Conservation (phyloP, 805 yeast genomes). For the Vanderwaltozyma verrucispora region DNA sequence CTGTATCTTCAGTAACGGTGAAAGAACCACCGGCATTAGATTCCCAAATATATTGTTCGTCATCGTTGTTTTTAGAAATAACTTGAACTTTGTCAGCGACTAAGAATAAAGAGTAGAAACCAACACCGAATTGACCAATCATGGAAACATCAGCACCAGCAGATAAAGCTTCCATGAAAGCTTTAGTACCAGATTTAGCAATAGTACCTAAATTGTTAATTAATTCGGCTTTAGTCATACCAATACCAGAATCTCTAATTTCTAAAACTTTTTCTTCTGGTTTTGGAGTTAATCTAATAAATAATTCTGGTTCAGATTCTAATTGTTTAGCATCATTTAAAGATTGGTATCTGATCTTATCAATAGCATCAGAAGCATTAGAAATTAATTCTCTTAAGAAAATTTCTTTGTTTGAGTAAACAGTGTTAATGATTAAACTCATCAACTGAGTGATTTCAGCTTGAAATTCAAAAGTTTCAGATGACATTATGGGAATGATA, state of each 20-base stretch:
- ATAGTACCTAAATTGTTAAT: slow-evolving; percentile 99
- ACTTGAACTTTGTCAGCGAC: slow-evolving; percentile 99
- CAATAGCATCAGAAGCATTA: slow-evolving; percentile 98
- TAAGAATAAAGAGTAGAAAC: slow-evolving; percentile 98
- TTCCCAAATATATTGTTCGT: slow-evolving; percentile 99
- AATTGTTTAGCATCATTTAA: slow-evolving; percentile 83
- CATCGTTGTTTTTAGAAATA: slow-evolving; percentile 96
- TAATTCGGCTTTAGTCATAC: slow-evolving; percentile 99
- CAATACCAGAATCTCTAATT: slow-evolving; percentile 99
- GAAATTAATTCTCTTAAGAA: slow-evolving; percentile 98
- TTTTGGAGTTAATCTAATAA: slow-evolving; percentile 94
- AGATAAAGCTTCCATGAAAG: slow-evolving; percentile 98
- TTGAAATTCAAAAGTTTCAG: slow-evolving; percentile 92
- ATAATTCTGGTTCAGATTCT: slow-evolving; percentile 92
- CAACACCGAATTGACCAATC: slow-evolving; percentile 99
- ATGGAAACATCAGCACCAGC: slow-evolving; percentile 99
- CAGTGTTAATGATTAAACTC: slow-evolving; percentile 99
- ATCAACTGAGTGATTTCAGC: slow-evolving; percentile 99
- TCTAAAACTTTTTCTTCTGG: slow-evolving; percentile 92
- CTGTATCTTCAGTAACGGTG: slow-evolving; percentile 85
- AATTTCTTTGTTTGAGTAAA: slow-evolving; percentile 97
- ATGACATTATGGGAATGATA: slow-evolving; percentile 39
- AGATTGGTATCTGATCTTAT: slow-evolving; percentile 96
- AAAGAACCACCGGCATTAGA: slow-evolving; percentile 99
- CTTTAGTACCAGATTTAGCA: slow-evolving; percentile 99